phyloP scores from a whole-genome alignment of 2,329 filamentous ascomycete genomes.

The Fusarium equiseti region DNA sequence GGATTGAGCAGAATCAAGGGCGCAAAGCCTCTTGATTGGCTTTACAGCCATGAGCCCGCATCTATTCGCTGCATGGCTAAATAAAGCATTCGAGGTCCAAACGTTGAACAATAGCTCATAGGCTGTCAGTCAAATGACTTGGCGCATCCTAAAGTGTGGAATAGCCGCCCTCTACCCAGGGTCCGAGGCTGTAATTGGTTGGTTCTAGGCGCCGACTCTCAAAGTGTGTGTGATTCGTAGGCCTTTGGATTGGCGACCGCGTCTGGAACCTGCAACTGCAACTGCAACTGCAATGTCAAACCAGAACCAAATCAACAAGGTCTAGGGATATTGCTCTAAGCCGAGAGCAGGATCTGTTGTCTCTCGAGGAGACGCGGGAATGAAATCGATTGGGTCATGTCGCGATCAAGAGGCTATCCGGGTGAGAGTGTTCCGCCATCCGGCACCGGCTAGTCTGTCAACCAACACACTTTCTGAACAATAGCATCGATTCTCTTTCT shows the following conservation, averaged over 20 bases:
- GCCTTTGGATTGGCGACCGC: conserved; percentile 45
- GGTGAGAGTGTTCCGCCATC: conserved; percentile 22
- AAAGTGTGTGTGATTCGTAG: conserved; percentile 45
- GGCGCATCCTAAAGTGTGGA: conserved; percentile 49
- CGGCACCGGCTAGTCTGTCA: conserved; percentile 18
- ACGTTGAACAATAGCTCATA: conserved; percentile 41
- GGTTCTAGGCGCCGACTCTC: conserved; percentile 46
- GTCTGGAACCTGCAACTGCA: conserved; percentile 39
- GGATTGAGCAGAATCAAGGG: conserved; percentile 36
- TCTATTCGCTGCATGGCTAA: conserved; percentile 45
- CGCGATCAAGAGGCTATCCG: conserved; percentile 27
- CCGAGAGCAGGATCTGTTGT: conserved; percentile 3
- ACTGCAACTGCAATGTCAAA: conserved; percentile 16
- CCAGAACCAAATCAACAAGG: conserved; percentile 24
- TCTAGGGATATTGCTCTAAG: conserved; percentile 35
- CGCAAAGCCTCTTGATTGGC: conserved; percentile 44
- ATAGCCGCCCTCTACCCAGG: conserved; percentile 54
- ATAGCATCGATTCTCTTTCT: conserved; percentile 16
- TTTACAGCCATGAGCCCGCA: conserved; percentile 25
- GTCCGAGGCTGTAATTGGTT: conserved; percentile 47
- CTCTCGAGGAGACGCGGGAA: conserved; percentile 29
- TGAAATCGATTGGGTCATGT: conserved; percentile 29
- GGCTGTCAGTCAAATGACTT: conserved; percentile 44
- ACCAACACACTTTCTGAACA: conserved; percentile 1
- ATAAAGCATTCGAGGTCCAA: conserved; percentile 44